Conservation (phyloP, 495 filamentous ascomycete genomes). For the Astrothelium subdiscretum region DNA sequence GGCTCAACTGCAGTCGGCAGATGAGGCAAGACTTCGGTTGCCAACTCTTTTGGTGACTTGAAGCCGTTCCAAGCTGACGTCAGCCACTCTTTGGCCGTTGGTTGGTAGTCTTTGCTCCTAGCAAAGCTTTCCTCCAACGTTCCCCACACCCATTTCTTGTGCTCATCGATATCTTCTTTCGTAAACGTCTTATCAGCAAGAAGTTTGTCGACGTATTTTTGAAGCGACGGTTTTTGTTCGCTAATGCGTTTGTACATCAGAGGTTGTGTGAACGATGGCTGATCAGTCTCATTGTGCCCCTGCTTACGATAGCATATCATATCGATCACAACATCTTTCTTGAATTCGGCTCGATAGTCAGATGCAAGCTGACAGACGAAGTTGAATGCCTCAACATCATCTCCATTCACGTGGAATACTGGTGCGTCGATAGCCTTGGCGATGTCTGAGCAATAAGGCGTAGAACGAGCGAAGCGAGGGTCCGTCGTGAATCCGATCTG, state of each 20-base stretch:
- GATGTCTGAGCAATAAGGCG: slow-evolving; percentile 97
- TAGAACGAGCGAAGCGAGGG: slow-evolving; percentile 90
- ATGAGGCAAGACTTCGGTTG: slow-evolving; percentile 88
- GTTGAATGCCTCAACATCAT: slow-evolving; percentile 96
- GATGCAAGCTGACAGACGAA: slow-evolving; percentile 94
- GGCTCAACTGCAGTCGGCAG: slow-evolving; percentile 67
- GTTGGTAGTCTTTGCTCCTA: slow-evolving; percentile 94
- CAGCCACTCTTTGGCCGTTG: slow-evolving; percentile 93
- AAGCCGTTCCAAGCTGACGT: slow-evolving; percentile 98
- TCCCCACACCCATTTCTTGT: slow-evolving; percentile 99
- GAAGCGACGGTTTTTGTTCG: slow-evolving; percentile 64
- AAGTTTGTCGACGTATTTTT: slow-evolving; percentile 81
- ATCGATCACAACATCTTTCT: slow-evolving; percentile 93
- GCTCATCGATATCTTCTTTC: slow-evolving; percentile 94
- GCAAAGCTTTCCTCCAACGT: slow-evolving; percentile 97
- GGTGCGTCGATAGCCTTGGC: slow-evolving; percentile 97
- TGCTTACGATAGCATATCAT: slow-evolving; percentile 98
- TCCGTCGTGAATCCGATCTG: slow-evolving; percentile 99
- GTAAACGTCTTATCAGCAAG: slow-evolving; percentile 86
- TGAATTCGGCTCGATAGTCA: slow-evolving; percentile 96
- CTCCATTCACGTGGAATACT: slow-evolving; percentile 97
- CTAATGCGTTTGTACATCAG: slow-evolving; percentile 97
- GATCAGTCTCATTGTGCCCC: slow-evolving; percentile 98
- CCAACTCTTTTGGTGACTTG: slow-evolving; percentile 96
- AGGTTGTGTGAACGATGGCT: slow-evolving; percentile 98